Evolutionary conservation across 192 early-diverging fungal species (phyloP).

Genomic region (Mortierella alpina): DNA sequence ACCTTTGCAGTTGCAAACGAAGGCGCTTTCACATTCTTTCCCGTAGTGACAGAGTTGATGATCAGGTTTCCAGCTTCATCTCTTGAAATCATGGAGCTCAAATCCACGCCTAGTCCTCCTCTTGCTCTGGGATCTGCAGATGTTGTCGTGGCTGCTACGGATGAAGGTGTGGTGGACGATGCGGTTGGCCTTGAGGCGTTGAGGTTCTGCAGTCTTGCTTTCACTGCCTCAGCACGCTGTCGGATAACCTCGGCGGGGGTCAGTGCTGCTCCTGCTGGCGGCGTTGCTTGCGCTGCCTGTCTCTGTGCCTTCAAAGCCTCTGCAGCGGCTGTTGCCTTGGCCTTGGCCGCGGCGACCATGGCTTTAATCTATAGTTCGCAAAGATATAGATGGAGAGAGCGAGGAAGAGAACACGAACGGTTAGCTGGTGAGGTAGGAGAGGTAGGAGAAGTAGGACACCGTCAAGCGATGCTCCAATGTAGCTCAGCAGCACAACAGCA

Average conservation of each 20-base stretch:
- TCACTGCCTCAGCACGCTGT: constrained; percentile 18
- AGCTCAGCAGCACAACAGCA: background rate
- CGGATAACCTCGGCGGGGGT: constrained; percentile 4
- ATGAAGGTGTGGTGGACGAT: background rate
- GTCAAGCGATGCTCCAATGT: background rate
- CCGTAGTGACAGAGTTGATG: constrained; percentile 35
- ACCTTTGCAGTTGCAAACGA: constrained; percentile 52
- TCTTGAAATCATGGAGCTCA: constrained; percentile 37
- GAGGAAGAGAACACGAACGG: background rate
- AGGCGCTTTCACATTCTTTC: constrained; percentile 20
- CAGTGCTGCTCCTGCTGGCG: background rate
- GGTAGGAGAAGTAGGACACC: background rate
- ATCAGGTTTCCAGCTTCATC: constrained; percentile 49
- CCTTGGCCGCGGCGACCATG: constrained; percentile 57
- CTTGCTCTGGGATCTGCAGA: constrained; percentile 21
- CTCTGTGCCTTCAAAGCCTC: constrained; percentile 12
- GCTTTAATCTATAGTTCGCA: constrained; percentile 52
- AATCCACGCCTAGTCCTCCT: constrained; percentile 34
- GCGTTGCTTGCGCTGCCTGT: background rate
- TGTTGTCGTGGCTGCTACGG: constrained; percentile 7
- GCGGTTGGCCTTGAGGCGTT: background rate
- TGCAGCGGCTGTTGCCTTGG: constrained; percentile 39
- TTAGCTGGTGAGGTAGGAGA: background rate
- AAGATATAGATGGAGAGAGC: background rate
- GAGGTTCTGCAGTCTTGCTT: constrained; percentile 4